Evolutionary conservation across 805 yeast species (phyloP).

Genomic region (Yarrowia alimentaria): DNA sequence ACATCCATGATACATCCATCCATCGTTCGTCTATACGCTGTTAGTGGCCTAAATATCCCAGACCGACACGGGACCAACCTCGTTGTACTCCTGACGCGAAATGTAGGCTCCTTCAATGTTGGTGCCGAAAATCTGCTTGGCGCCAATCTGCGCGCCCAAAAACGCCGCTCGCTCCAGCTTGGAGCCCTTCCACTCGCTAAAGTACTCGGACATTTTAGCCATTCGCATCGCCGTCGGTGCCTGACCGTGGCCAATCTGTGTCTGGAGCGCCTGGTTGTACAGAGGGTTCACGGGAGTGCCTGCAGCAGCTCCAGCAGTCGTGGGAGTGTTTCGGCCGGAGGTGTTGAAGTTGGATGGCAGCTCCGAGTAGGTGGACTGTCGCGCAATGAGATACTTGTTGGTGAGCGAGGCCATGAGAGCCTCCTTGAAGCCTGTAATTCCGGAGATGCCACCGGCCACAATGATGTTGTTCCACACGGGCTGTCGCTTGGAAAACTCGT

Average conservation of each 20-base stretch:
- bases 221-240: constrained; percentile 73
- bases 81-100: constrained; percentile 67
- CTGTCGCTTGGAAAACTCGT: constrained; percentile 69
- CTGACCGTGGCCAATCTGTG: constrained; percentile 49
- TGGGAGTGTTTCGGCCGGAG: constrained; percentile 39
- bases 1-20: constrained; percentile 27
- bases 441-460: constrained; percentile 72
- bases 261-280: constrained; percentile 38
- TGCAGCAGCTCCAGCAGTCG: constrained; percentile 27
- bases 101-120: constrained; percentile 61
- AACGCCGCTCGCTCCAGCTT: constrained; percentile 77
- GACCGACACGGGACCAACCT: constrained; percentile 75
- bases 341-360: constrained; percentile 41
- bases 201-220: constrained; percentile 81
- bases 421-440: constrained; percentile 73
- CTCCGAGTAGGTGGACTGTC: constrained; percentile 41
- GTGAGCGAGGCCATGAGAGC: constrained; percentile 60
- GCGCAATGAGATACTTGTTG: constrained; percentile 51
- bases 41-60: constrained; percentile 56
- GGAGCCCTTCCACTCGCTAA: constrained; percentile 85
- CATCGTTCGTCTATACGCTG: constrained; percentile 1
- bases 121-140: constrained; percentile 78
- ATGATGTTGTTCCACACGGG: constrained; percentile 82
- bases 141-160: constrained; percentile 82
- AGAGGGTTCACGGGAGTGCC: constrained; percentile 43